Conservation (phyloP, 2,329 filamentous ascomycete genomes). For the Cordyceps farinosa region DNA sequence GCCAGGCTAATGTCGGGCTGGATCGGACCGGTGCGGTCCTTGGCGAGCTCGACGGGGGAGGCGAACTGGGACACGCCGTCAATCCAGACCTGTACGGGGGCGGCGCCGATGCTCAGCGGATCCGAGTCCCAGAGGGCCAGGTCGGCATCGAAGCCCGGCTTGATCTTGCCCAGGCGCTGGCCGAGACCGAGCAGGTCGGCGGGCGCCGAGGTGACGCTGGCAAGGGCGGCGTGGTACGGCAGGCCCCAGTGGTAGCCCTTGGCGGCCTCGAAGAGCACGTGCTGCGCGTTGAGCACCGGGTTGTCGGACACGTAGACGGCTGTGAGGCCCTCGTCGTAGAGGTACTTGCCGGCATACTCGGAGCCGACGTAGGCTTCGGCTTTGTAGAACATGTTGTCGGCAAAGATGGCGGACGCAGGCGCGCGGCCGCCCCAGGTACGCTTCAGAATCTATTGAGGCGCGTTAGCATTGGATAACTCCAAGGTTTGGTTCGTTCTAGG, state of each 20-base stretch:
- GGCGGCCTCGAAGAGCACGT: conserved; percentile 63
- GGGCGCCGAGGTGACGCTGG: conserved; percentile 56
- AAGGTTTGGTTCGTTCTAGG: not conserved
- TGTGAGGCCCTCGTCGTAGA: conserved; percentile 62
- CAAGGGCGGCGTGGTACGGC: conserved; percentile 57
- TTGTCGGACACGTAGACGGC: conserved; percentile 69
- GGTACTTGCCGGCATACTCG: conserved; percentile 62
- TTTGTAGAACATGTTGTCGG: conserved; percentile 72
- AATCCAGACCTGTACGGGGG: conserved; percentile 61
- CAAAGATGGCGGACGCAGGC: conserved; percentile 62
- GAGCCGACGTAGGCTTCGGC: conserved; percentile 62
- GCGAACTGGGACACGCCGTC: conserved; percentile 58
- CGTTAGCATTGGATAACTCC: not conserved
- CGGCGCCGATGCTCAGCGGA: conserved; percentile 56
- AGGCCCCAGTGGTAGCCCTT: conserved; percentile 58
- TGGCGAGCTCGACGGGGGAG: conserved; percentile 50
- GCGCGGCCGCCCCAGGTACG: conserved; percentile 51
- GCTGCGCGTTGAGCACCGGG: conserved; percentile 65
- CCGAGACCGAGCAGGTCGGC: conserved; percentile 56
- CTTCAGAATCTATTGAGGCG: conserved; percentile 45
- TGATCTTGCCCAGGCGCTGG: conserved; percentile 57
- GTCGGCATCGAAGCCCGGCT: conserved; percentile 59
- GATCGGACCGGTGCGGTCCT: conserved; percentile 41
- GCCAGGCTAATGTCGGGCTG: conserved; percentile 38
- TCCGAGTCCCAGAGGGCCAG: conserved; percentile 62